Evolutionary conservation across 257 asterid species (phyloP), one percentile per base, ranked within the genome.

Genomic region (Solanum habrochaites): DNA sequence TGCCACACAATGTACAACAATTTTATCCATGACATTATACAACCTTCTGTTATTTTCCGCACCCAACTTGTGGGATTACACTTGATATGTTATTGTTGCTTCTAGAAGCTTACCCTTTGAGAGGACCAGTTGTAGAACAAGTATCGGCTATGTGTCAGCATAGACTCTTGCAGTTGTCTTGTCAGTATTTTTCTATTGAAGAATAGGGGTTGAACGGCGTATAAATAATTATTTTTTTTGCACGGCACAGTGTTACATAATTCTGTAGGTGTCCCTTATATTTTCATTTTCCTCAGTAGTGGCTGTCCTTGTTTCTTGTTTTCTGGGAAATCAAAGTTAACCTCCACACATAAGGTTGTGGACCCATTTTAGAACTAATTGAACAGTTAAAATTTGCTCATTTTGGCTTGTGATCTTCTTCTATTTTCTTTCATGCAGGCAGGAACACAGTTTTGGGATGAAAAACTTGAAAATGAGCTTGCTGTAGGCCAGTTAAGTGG

Each of bases 361-460:
- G 42, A 45, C 67, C 62, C 66, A 80, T 80, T 45, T 27, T 80
- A 80, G 66, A 80, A 47, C 37, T 47, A 80, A 27, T 27, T 80
- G 84, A 80, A 80, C 84, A 27, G 84, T 80, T 45, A 47, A 47
- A 45, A 25, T 80, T 27, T 45, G 66, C 40, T 77, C 83, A 25
- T 42, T 42, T 82, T 23, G 7, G 40, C 52, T 37, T 20, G 47
- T 20, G 18, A 20, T 69, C 15, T 31, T n/a, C 82, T 52, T n/a
- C 70, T 56, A 29, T 39, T 37, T 85, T 89, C 43, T 40, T 27
- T 43, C 11, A 90, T 92, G 91, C 94, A 95, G 98, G 98, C 98
- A 56, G 99, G 99, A 88, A 97, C 99, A 77, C 99, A 97, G 89
- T 97, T 97, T 91, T 95, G 98, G 98, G 98, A 97, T 88, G 99